Evolutionary conservation across 257 asterid species (phyloP), one percentile per base, ranked within the genome.

Genomic region (Orobanche coerulescens): DNA sequence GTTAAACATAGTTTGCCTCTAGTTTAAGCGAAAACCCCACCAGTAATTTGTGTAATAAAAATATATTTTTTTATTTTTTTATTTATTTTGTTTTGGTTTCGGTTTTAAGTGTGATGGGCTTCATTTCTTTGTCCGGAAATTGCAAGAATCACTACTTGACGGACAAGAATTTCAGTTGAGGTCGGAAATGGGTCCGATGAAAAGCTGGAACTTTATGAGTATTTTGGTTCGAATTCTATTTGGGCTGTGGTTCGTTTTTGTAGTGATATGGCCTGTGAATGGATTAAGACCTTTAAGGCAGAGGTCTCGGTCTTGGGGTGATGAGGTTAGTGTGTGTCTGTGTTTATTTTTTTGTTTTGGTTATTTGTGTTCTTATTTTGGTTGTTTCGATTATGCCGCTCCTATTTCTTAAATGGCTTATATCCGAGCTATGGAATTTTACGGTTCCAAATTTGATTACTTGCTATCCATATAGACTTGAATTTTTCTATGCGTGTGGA

Each of bases 221-320:
- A 18, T 71, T 67, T 75, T 67, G 67, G 60, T 68, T 44, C 76
- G 80, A 51, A 34, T 76, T 65, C 58, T 74, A 11, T 73, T 78
- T 23, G 87, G 86, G 60, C 78, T 77, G 37, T 86, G 85, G 83
- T 69, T 74, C 40, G 18, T 79, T 66, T 70, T 65, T 9, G 28
- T 66, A 47, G 76, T 67, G 70, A 58, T 62, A 43, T 68, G 59
- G 62, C 88, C 93, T 4, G 96, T 77, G 20, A 65, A 71, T 64
- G 83, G 86, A 26, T 73, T 93, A 25, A 86, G 98, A 63, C 98
- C 98, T 59, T 75, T 93, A 39, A 81, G 95, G 76, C 91, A 93
- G 79, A 77, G 82, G 75, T 66, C 78, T 53, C 82, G 78, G 62
- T 77, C 96, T 4, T 93, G 97, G 99, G 90, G 97, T 31, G 99